Base-by-base conservation (phyloP, 163 green algal species). In the Chlorella variabilis region DNA sequence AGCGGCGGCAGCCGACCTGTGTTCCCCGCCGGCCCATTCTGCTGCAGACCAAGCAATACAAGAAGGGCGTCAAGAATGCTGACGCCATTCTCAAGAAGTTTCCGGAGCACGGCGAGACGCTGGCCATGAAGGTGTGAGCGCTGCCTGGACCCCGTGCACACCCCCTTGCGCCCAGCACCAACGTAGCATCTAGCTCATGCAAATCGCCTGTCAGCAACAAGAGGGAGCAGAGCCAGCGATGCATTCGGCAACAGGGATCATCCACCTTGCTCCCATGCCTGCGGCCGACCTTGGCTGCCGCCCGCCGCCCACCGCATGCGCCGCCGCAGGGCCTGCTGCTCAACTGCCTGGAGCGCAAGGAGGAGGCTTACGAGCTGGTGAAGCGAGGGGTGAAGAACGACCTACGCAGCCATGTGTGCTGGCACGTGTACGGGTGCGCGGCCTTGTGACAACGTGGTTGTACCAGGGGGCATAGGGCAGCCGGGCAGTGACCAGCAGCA, bases 1-100 rank as follows among this genome's bases (percentile, higher is more conserved):
- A n/a, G n/a, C n/a, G n/a, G n/a, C n/a, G n/a, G n/a, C n/a, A n/a
- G n/a, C n/a, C n/a, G n/a, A n/a, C n/a, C n/a, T n/a, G n/a, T n/a
- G n/a, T n/a, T n/a, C n/a, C n/a, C n/a, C n/a, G n/a, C n/a, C n/a
- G n/a, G n/a, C 75, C 34, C 34, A 15, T 31, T 18, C 23, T 39
- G 6, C 8, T 71, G 71, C 81, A 89, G 82, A 92, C 77, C n/a
- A 99, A 99, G 79, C 92, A 97, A 83, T 98, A 99, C 88, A 99
- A 99, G 87, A 99, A 99, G 80, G 97, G 93, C 15, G 83, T 99
- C n/a, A 99, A 99, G 84, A 87, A 92, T 3, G 96, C 95, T 0
- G 97, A 99, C 74, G 84, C 66, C 63, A 83, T 88, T n/a, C 82
- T 87, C 15, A 86, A 84, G 48, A 98, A 98, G 80, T 95, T 94